A percentile compares a stretch with the other conserved stretches of the same genome.
phyloP scores from a whole-genome alignment of 108 stramenopile genomes.

The Nitzschia sp. region DNA sequence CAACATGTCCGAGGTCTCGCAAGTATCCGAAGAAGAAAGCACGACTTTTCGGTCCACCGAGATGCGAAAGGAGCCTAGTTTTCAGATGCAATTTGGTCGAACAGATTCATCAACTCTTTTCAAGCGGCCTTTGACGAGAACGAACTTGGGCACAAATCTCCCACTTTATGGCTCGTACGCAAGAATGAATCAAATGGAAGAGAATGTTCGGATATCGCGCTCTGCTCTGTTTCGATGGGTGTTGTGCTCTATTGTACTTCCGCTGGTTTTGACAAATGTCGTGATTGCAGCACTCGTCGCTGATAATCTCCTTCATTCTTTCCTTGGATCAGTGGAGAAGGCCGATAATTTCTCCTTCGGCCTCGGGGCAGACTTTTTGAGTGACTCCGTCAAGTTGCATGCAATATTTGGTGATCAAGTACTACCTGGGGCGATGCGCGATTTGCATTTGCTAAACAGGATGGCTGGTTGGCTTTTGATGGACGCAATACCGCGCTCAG shows the following conservation, averaged over 20 bases:
- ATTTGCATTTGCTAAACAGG: slow-evolving; percentile 47
- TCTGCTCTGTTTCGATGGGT: slow-evolving; percentile 58
- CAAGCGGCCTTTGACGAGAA: slow-evolving; percentile 13
- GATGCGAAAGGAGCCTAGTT: not conserved
- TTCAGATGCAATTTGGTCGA: not conserved
- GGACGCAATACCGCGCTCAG: slow-evolving; percentile 41
- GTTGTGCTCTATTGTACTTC: slow-evolving; percentile 46
- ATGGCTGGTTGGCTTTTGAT: slow-evolving; percentile 57
- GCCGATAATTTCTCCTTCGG: slow-evolving; percentile 28
- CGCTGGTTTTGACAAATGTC: slow-evolving; percentile 41
- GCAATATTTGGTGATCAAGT: slow-evolving; percentile 20
- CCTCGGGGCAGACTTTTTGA: slow-evolving; percentile 21
- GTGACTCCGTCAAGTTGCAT: slow-evolving; percentile 12
- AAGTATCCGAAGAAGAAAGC: not conserved
- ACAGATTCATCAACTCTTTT: slow-evolving; percentile 12
- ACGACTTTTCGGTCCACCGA: slow-evolving; percentile 8
- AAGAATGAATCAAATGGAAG: slow-evolving; percentile 5
- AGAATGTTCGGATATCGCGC: slow-evolving; percentile 10
- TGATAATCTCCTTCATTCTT: slow-evolving; percentile 15
- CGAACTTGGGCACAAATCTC: slow-evolving; percentile 6
- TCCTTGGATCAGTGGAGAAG: slow-evolving; percentile 30
- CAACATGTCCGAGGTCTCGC: slow-evolving; percentile 17
- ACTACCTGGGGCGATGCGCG: slow-evolving; percentile 30
- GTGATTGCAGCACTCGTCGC: slow-evolving; percentile 39
- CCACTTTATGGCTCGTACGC: slow-evolving; percentile 9